Conservation (phyloP, 495 filamentous ascomycete species). For the Penicilliopsis zonata region DNA sequence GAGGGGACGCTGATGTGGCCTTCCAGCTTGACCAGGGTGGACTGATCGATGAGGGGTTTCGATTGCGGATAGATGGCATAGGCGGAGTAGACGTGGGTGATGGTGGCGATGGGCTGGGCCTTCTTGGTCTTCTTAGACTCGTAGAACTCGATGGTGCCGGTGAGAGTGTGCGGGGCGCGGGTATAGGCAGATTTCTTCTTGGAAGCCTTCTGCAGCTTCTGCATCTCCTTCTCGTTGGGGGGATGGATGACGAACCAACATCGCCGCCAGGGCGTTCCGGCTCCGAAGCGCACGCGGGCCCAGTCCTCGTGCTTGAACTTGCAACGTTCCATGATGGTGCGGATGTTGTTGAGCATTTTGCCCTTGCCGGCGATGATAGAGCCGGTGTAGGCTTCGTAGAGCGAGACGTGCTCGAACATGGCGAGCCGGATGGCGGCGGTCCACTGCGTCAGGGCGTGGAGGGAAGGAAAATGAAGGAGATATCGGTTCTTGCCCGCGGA, state of each 20-base stretch:
- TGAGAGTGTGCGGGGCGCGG: slow-evolving; percentile 50
- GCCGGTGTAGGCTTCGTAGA: slow-evolving; percentile 95
- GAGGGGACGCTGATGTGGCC: slow-evolving; percentile 80
- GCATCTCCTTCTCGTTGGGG: slow-evolving; percentile 82
- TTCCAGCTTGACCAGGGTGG: slow-evolving; percentile 89
- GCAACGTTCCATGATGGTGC: slow-evolving; percentile 67
- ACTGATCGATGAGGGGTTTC: slow-evolving; percentile 85
- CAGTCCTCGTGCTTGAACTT: slow-evolving; percentile 77
- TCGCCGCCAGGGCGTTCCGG: slow-evolving; percentile 89
- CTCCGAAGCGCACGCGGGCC: slow-evolving; percentile 91
- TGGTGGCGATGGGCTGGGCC: slow-evolving; percentile 74
- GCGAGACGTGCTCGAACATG: slow-evolving; percentile 85
- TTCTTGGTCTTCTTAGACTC: slow-evolving; percentile 93
- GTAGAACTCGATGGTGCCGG: slow-evolving; percentile 89
- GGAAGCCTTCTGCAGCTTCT: slow-evolving; percentile 66
- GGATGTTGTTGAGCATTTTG: slow-evolving; percentile 75
- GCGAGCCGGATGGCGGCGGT: slow-evolving; percentile 87
- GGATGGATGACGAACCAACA: slow-evolving; percentile 94
- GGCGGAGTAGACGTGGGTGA: slow-evolving; percentile 80
- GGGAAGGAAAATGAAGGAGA: slow-evolving; percentile 88
- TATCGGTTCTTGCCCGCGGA: slow-evolving; percentile 94
- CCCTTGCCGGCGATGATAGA: slow-evolving; percentile 93
- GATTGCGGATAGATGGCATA: slow-evolving; percentile 95
- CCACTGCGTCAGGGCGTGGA: slow-evolving; percentile 90
- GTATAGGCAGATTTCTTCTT: slow-evolving; percentile 86